Percentiles rank a stretch among this genome's conserved stretches.
Evolutionary conservation across 176 grass and related monocot species (phyloP).

Genomic region (Cenchrus americanus): DNA sequence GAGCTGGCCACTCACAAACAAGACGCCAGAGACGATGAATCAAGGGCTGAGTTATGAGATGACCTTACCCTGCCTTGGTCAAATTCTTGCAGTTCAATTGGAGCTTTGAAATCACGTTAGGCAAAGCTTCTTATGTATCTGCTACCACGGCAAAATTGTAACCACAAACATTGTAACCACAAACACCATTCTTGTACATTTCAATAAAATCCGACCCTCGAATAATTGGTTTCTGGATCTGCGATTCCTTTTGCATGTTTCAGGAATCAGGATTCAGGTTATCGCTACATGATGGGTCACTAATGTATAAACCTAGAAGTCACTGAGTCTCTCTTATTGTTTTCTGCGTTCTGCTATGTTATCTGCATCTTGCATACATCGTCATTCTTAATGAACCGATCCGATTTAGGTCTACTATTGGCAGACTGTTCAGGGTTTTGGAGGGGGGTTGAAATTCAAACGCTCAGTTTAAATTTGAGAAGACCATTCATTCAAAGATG

Average conservation of each 20-base stretch:
- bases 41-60: constrained; percentile 71
- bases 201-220: background rate
- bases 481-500: no score
- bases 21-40: constrained; percentile 43
- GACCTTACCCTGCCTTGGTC: background rate
- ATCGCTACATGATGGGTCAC: background rate
- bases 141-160: background rate
- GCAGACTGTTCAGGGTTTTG: no score
- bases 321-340: no score
- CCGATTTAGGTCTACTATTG: no score
- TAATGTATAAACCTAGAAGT: no score
- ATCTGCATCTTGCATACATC: no score
- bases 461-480: no score
- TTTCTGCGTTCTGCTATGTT: no score
- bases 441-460: no score
- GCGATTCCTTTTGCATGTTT: background rate
- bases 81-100: background rate
- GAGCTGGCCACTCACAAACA: constrained; percentile 54
- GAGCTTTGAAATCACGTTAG: background rate
- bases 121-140: background rate
- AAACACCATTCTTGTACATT: constrained; percentile 33
- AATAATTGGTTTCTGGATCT: constrained; percentile 11
- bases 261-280: background rate
- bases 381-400: no score
- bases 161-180: background rate